A percentile compares a stretch with the other conserved stretches of the same genome.
These are phyloP conservation scores for Backusella mclennaniae DNA, from an alignment of 192 early-diverging fungal species.

Conservation along the genomic window DNA sequence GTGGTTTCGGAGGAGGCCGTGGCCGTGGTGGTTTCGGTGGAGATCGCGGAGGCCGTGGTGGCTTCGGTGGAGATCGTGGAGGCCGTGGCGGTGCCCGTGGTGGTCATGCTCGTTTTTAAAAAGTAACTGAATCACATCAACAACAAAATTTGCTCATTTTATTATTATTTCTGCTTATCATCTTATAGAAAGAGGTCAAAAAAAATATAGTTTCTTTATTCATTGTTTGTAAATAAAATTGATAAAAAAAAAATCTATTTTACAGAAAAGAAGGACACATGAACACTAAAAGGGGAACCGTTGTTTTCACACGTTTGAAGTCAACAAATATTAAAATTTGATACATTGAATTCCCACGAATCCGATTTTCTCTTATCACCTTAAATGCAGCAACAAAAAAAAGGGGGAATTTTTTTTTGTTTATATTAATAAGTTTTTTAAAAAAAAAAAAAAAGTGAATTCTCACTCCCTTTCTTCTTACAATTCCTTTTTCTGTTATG, in stretches of 20 bases:
- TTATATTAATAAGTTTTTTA: neutral
- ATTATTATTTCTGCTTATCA: conserved; percentile 3
- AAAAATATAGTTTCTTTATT: conserved; percentile 5
- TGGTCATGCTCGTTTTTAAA: conserved; percentile 31
- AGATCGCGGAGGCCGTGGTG: conserved; percentile 6
- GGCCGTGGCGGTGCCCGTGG: conserved; percentile 50
- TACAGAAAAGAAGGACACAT: neutral
- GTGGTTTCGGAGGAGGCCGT: conserved; percentile 47
- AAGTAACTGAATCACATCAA: neutral
- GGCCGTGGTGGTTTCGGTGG: conserved; percentile 46
- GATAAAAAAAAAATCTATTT: neutral
- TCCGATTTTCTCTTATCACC: neutral
- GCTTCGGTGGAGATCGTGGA: conserved; percentile 22
- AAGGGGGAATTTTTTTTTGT: neutral
- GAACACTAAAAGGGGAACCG: neutral
- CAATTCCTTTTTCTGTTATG: neutral
- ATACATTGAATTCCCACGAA: neutral
- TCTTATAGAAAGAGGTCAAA: neutral
- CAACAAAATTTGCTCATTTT: neutral
- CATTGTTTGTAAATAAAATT: conserved; percentile 4
- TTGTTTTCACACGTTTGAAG: neutral
- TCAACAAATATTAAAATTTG: neutral
- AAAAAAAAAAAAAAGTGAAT: neutral
- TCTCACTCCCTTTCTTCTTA: neutral
- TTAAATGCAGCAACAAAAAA: neutral